Evolutionary conservation across 306 rosid species (phyloP).

Genomic region (Gleditsia sinensis): DNA sequence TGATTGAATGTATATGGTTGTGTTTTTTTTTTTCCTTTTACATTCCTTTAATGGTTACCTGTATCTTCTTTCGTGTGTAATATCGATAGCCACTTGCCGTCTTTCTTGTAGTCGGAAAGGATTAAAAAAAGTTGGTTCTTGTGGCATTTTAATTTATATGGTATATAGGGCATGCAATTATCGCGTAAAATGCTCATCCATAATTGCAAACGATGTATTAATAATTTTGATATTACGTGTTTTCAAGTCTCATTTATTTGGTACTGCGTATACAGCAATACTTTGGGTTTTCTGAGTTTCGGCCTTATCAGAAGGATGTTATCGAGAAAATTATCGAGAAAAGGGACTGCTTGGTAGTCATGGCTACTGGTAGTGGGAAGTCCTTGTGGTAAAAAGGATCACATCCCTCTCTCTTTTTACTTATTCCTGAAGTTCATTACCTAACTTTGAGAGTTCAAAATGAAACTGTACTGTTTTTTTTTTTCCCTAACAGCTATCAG

Average conservation of each 20-base stretch:
- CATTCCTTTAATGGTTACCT: neutral
- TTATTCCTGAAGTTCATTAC: neutral
- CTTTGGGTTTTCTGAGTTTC: slow-evolving; percentile 72
- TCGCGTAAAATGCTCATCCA: neutral
- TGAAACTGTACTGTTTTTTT: neutral
- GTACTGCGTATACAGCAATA: slow-evolving; percentile 44
- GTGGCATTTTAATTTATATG: neutral
- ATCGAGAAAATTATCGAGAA: slow-evolving; percentile 62
- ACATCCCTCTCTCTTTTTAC: neutral
- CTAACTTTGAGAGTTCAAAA: slow-evolving; percentile 1
- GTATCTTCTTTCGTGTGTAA: neutral
- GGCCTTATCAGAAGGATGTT: slow-evolving; percentile 73
- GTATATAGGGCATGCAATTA: neutral
- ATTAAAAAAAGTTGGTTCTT: neutral
- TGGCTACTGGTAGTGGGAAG: slow-evolving; percentile 96
- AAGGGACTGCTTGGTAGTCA: slow-evolving; percentile 81
- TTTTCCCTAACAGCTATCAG: slow-evolving; percentile 60
- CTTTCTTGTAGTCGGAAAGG: neutral
- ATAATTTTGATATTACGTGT: slow-evolving; percentile 13
- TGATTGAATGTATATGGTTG: slow-evolving; percentile 8
- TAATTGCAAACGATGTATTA: neutral
- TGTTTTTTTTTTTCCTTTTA: neutral
- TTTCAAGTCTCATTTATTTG: slow-evolving; percentile 13
- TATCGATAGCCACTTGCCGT: neutral
- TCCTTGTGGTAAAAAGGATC: slow-evolving; percentile 67